These are phyloP conservation scores for Phlyctochytrium bullatum DNA, from an alignment of 192 early-diverging fungal genomes.

Conservation along the genomic window DNA sequence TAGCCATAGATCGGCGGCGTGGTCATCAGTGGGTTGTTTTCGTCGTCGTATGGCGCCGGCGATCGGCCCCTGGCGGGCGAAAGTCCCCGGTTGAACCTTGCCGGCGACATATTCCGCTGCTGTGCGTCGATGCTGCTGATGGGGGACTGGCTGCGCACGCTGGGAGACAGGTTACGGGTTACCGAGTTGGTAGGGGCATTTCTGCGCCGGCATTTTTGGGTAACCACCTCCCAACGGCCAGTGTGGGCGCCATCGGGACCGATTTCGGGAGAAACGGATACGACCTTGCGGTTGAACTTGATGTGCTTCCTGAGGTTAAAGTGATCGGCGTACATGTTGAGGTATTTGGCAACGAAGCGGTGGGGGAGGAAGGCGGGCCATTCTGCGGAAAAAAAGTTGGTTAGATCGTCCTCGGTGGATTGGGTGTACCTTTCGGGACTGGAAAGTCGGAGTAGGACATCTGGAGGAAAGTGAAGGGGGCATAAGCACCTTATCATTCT, in stretches of 20 bases:
- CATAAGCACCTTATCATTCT: not conserved
- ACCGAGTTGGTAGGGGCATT: conserved; percentile 5
- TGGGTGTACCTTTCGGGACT: conserved; percentile 33
- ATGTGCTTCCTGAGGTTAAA: conserved; percentile 52
- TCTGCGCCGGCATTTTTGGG: conserved; percentile 21
- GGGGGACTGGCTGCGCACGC: not conserved
- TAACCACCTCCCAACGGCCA: conserved; percentile 42
- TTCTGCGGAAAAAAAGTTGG: conserved; percentile 12
- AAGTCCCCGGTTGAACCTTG: not conserved
- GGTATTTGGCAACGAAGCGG: conserved; percentile 47
- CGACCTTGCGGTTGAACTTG: conserved; percentile 50
- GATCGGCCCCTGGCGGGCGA: conserved; percentile 10
- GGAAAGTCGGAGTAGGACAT: conserved; percentile 59
- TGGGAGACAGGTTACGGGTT: not conserved
- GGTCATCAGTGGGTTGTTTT: conserved; percentile 4
- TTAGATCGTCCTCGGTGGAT: not conserved
- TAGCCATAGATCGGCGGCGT: conserved; percentile 2
- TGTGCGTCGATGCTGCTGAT: not conserved
- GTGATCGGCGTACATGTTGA: conserved; percentile 48
- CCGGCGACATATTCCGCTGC: not conserved
- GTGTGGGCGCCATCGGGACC: conserved; percentile 30
- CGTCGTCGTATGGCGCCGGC: conserved; percentile 4
- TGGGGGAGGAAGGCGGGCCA: conserved; percentile 60
- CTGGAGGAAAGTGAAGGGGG: not conserved
- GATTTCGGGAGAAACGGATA: conserved; percentile 40